Conservation (phyloP, 345 rosid genomes). For the Xanthoceras sorbifolium region DNA sequence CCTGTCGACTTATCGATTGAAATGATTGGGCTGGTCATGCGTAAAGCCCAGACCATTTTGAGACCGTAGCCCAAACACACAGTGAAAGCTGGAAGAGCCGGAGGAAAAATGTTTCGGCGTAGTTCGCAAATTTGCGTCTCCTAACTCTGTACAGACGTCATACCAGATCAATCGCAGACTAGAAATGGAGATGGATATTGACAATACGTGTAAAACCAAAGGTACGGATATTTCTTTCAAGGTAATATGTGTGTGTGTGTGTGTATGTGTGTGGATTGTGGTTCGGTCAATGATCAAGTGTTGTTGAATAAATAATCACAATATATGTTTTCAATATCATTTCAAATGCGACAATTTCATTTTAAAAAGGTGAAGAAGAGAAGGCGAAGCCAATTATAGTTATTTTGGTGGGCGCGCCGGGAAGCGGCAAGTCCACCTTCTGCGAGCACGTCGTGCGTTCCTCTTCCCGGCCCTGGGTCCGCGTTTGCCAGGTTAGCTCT, state of each 20-base stretch:
- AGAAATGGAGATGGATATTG: slow-evolving; percentile 46
- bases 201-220: slow-evolving; percentile 28
- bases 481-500: slow-evolving; percentile 76
- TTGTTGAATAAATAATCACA: neutral
- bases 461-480: slow-evolving; percentile 73
- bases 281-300: neutral
- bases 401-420: slow-evolving; percentile 79
- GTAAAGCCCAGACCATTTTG: neutral
- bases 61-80: neutral
- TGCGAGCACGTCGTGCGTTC: slow-evolving; percentile 64
- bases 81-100: neutral
- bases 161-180: neutral
- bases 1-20: neutral
- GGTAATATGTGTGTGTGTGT: too few relatives aligned
- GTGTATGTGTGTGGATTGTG: too few relatives aligned
- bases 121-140: neutral
- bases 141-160: neutral
- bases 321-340: neutral
- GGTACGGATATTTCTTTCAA: slow-evolving; percentile 10
- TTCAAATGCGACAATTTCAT: neutral
- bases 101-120: neutral
- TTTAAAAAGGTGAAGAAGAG: slow-evolving; percentile 38
- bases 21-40: neutral
- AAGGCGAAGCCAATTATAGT: slow-evolving; percentile 45
- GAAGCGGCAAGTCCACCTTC: slow-evolving; percentile 95